phyloP scores from a whole-genome alignment of 208 protist species.

The Angomonas ambiguus region DNA sequence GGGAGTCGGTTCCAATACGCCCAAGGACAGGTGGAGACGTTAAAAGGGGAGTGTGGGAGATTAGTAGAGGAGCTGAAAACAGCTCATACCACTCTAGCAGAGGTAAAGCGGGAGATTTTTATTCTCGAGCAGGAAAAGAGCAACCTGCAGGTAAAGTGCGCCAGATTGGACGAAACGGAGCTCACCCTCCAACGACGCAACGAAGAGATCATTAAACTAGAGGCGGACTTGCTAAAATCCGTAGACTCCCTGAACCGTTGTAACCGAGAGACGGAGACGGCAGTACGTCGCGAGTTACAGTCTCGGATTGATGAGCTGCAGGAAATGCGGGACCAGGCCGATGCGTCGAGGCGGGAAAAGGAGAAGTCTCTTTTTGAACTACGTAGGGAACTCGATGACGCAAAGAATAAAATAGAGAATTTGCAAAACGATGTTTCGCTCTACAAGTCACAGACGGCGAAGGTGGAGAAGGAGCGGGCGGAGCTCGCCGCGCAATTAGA shows the following conservation, averaged over 20 bases:
- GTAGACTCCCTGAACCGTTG: constrained; percentile 62
- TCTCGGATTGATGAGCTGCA: constrained; percentile 64
- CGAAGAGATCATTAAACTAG: constrained; percentile 45
- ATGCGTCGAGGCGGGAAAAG: constrained; percentile 45
- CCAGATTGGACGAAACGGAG: constrained; percentile 56
- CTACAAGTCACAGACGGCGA: constrained; percentile 49
- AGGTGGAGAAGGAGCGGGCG: constrained; percentile 42
- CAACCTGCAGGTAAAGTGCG: constrained; percentile 40
- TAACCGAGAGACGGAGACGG: constrained; percentile 73
- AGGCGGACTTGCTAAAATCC: constrained; percentile 65
- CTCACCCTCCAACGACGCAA: constrained; percentile 43
- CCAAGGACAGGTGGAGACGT: constrained; percentile 59
- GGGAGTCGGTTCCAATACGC: constrained; percentile 54
- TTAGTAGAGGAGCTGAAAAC: constrained; percentile 63
- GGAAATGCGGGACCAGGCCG: constrained; percentile 63
- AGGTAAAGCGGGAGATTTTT: constrained; percentile 53
- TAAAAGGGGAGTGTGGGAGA: constrained; percentile 63
- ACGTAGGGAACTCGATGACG: constrained; percentile 49
- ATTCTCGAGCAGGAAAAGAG: constrained; percentile 58
- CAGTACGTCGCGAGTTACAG: constrained; percentile 66
- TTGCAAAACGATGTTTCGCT: constrained; percentile 34
- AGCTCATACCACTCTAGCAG: constrained; percentile 31
- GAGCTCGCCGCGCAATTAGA: constrained; percentile 28
- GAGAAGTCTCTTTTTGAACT: constrained; percentile 47
- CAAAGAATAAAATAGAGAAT: constrained; percentile 33